Conservation (phyloP, 2,329 filamentous ascomycete genomes). For the Bipolaris victoriae region DNA sequence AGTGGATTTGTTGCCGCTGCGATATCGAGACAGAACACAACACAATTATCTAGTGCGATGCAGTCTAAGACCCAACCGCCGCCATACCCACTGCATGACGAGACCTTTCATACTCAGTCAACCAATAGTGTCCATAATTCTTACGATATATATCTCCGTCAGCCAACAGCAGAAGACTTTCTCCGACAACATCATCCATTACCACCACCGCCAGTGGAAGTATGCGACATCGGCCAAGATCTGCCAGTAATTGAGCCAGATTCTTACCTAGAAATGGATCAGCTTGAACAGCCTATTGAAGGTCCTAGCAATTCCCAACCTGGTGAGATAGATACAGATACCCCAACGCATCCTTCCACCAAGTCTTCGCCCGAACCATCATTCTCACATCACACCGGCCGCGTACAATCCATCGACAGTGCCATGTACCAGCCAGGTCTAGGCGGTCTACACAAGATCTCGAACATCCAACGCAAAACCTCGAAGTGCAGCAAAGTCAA, state of each 20-base stretch:
- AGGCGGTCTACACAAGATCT: slow-evolving; percentile 12
- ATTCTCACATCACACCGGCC: not conserved
- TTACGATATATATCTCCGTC: not conserved
- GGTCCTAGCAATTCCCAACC: not conserved
- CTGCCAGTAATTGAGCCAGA: slow-evolving; percentile 11
- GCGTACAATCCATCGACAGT: slow-evolving; percentile 5
- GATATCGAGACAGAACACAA: not conserved
- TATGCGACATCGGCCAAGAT: slow-evolving; percentile 11
- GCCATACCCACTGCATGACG: slow-evolving; percentile 5
- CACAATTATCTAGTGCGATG: not conserved
- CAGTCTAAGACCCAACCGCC: not conserved
- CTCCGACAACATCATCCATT: not conserved
- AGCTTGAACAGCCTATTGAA: not conserved
- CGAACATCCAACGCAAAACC: not conserved
- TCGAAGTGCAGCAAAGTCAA: slow-evolving; percentile 9
- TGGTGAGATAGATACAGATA: not conserved
- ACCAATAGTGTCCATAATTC: not conserved
- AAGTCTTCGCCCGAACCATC: not conserved
- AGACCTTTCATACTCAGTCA: not conserved
- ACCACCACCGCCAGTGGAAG: not conserved
- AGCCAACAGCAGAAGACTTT: slow-evolving; percentile 11
- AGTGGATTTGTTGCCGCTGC: not conserved
- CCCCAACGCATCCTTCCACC: not conserved
- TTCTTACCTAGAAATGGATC: not conserved
- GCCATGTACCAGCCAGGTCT: slow-evolving; percentile 17